Evolutionary conservation across 495 filamentous ascomycete genomes (phyloP).

Genomic region (Trichoderma gamsii): DNA sequence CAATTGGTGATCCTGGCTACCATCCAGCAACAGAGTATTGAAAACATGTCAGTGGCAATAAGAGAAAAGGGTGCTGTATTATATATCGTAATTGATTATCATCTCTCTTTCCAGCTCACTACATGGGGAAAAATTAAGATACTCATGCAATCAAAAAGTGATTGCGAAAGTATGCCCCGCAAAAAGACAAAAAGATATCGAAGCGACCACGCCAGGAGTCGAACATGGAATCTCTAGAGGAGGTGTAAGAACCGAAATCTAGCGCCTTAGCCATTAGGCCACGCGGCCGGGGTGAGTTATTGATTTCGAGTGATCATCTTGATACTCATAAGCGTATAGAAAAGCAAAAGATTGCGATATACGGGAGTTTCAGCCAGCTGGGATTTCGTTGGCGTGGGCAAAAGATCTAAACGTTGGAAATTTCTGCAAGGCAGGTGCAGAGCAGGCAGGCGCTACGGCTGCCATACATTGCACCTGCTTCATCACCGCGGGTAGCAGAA

Average conservation of each 20-base stretch:
- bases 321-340: not conserved
- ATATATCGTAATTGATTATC: not conserved
- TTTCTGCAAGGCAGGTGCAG: too few species aligned
- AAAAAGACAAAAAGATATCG: not conserved
- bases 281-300: not conserved
- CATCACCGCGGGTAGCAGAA: not conserved
- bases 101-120: not conserved
- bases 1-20: not conserved
- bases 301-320: not conserved
- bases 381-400: too few species aligned
- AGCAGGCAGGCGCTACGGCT: too few species aligned
- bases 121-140: not conserved
- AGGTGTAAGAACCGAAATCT: constrained; percentile 6
- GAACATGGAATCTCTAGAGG: constrained; percentile 13
- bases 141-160: not conserved
- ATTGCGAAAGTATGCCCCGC: not conserved
- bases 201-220: constrained; percentile 13
- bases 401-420: too few species aligned
- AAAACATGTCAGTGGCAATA: not conserved
- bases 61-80: not conserved
- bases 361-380: too few species aligned
- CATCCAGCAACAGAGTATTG: not conserved
- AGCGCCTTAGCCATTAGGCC: constrained; percentile 14
- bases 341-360: not conserved
- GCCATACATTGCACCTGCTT: too few species aligned